phyloP scores from a whole-genome alignment of 495 filamentous ascomycete genomes.

The Penicillium paradoxum region DNA sequence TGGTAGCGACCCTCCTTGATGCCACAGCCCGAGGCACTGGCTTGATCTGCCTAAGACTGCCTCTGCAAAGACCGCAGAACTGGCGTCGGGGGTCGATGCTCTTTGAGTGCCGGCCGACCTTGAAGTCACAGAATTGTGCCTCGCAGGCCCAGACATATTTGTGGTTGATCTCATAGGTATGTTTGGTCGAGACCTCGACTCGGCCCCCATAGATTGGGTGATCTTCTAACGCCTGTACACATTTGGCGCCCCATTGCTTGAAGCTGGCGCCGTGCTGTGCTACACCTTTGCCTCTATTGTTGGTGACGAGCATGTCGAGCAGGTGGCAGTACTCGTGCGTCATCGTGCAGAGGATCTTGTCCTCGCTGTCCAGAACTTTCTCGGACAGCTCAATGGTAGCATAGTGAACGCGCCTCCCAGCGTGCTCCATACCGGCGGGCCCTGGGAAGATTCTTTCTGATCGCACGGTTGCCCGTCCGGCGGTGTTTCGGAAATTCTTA shows the following conservation, averaged over 20 bases:
- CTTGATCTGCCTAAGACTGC: constrained; percentile 67
- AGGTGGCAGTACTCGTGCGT: constrained; percentile 97
- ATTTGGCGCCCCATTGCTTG: constrained; percentile 60
- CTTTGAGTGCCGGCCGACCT: constrained; percentile 76
- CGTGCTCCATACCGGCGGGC: not conserved
- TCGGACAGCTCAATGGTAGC: constrained; percentile 83
- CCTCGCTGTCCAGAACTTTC: constrained; percentile 73
- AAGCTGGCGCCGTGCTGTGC: constrained; percentile 76
- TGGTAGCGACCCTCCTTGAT: constrained; percentile 49
- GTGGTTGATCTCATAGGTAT: constrained; percentile 80
- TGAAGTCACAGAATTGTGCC: constrained; percentile 50
- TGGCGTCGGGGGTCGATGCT: constrained; percentile 64
- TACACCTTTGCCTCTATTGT: constrained; percentile 49
- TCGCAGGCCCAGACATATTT: constrained; percentile 82
- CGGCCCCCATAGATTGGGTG: constrained; percentile 45
- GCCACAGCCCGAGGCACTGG: constrained; percentile 60
- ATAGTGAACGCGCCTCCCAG: constrained; percentile 42
- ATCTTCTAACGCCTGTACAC: constrained; percentile 38
- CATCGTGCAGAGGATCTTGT: constrained; percentile 76
- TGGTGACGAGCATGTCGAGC: constrained; percentile 75
- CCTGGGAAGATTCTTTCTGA: not conserved
- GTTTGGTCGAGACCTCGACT: constrained; percentile 78
- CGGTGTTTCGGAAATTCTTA: constrained; percentile 79
- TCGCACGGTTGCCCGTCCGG: constrained; percentile 59
- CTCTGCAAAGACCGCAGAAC: constrained; percentile 66